Conservation (phyloP, 2,329 filamentous ascomycete species). For the Biscogniauxia sp. region DNA sequence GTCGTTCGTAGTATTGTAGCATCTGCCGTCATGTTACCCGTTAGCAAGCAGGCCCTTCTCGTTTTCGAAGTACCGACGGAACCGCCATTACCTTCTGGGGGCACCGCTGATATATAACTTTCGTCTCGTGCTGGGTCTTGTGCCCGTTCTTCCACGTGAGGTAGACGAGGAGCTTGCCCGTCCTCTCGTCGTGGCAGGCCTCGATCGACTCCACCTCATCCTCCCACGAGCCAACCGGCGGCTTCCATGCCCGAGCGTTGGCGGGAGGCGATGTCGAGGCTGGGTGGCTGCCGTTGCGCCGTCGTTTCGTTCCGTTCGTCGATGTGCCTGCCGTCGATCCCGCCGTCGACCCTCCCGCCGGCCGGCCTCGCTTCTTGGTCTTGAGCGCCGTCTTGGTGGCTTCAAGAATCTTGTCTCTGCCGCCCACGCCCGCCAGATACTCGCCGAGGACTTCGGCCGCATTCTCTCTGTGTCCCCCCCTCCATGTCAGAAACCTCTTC, state of each 20-base stretch:
- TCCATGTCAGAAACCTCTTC: too few relatives aligned
- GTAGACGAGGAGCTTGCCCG: conserved; percentile 62
- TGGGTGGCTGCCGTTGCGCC: conserved; percentile 50
- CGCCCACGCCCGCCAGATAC: conserved; percentile 64
- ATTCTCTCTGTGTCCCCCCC: conserved; percentile 47
- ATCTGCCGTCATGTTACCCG: conserved; percentile 40
- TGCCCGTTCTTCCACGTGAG: conserved; percentile 71
- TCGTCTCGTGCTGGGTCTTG: conserved; percentile 71
- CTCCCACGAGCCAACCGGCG: conserved; percentile 75
- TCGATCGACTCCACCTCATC: conserved; percentile 69
- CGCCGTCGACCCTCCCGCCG: conserved; percentile 45
- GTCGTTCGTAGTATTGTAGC: conserved; percentile 58
- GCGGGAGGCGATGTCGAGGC: conserved; percentile 47
- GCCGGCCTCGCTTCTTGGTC: conserved; percentile 58
- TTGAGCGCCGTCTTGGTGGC: conserved; percentile 49
- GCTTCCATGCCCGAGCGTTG: conserved; percentile 54
- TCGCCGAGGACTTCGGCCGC: conserved; percentile 60
- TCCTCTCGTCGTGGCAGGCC: conserved; percentile 65
- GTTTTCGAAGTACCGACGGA: background rate
- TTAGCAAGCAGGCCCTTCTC: conserved; percentile 2
- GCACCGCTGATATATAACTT: conserved; percentile 69
- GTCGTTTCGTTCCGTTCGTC: conserved; percentile 43
- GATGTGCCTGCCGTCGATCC: conserved; percentile 36
- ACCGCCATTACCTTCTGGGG: conserved; percentile 64
- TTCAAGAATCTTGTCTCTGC: conserved; percentile 54